These are phyloP conservation scores for Periglandula ipomoeae DNA, from an alignment of 2,329 filamentous ascomycete genomes.

Conservation along the genomic window DNA sequence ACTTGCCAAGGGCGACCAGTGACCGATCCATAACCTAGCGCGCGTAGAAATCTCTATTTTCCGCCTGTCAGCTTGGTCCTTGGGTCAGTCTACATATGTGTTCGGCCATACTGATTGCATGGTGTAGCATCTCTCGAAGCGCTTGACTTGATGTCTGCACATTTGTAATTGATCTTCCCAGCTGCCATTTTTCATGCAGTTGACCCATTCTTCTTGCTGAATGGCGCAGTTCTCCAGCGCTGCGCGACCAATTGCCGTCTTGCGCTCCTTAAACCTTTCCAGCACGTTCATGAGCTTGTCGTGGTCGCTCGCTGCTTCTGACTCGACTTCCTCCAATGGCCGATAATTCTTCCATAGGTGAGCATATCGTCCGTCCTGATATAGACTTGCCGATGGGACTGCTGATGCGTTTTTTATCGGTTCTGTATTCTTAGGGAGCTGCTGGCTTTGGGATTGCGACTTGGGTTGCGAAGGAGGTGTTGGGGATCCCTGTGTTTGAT, in stretches of 20 bases:
- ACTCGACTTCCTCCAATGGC: constrained; percentile 60
- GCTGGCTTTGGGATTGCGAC: constrained; percentile 7
- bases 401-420: constrained; percentile 11
- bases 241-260: constrained; percentile 65
- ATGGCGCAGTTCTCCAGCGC: constrained; percentile 90
- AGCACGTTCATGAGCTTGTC: constrained; percentile 75
- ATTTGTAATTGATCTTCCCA: constrained; percentile 63
- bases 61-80: not conserved
- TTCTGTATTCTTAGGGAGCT: constrained; percentile 12
- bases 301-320: constrained; percentile 61
- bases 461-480: constrained; percentile 9
- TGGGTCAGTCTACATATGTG: not conserved
- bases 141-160: constrained; percentile 68
- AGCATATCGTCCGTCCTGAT: constrained; percentile 57
- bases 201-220: constrained; percentile 73
- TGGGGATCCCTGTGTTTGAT: constrained; percentile 15
- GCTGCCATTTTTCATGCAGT: constrained; percentile 69
- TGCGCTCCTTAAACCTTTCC: constrained; percentile 75
- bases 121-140: constrained; percentile 78
- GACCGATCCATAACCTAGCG: constrained; percentile 73
- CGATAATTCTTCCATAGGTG: constrained; percentile 90
- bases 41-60: constrained; percentile 71
- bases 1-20: constrained; percentile 54
- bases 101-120: constrained; percentile 62
- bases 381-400: constrained; percentile 44